Conservation (phyloP, 495 filamentous ascomycete genomes). For the Gamarada debralockiae region DNA sequence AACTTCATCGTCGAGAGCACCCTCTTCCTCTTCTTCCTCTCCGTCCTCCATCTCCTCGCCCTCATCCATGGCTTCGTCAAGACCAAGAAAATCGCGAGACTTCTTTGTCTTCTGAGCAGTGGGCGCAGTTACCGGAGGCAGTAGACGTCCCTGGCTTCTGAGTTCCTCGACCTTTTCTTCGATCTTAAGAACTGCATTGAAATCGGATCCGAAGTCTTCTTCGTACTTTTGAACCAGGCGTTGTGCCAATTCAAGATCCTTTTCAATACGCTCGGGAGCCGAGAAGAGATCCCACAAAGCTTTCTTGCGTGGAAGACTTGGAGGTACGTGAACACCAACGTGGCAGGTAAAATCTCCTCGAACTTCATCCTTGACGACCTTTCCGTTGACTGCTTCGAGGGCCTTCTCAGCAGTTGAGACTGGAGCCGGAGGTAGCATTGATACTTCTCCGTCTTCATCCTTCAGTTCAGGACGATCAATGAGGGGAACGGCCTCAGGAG, state of each 20-base stretch:
- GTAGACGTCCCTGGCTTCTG: conserved; percentile 66
- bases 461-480: conserved; percentile 36
- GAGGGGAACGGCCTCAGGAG: conserved; percentile 53
- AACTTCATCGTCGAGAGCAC: conserved; percentile 69
- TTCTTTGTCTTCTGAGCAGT: conserved; percentile 57
- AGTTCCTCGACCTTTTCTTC: conserved; percentile 83
- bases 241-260: conserved; percentile 74
- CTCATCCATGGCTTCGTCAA: conserved; percentile 67
- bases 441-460: conserved; percentile 54
- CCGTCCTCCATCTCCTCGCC: conserved; percentile 61
- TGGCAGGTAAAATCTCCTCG: conserved; percentile 96
- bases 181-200: conserved; percentile 71
- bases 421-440: conserved; percentile 45
- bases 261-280: conserved; percentile 79
- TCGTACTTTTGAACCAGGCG: conserved; percentile 78
- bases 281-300: conserved; percentile 96
- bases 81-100: conserved; percentile 48
- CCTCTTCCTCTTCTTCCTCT: conserved; percentile 68
- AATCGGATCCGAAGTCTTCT: conserved; percentile 65
- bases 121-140: conserved; percentile 58
- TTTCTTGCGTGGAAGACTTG: conserved; percentile 84
- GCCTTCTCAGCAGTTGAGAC: conserved; percentile 72
- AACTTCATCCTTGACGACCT: conserved; percentile 88
- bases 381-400: conserved; percentile 88
- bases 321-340: conserved; percentile 91